Percentiles rank a stretch among this genome's conserved stretches.
Conservation (phyloP, 768 basidiomycete genomes). For the Obba rivulosa region DNA sequence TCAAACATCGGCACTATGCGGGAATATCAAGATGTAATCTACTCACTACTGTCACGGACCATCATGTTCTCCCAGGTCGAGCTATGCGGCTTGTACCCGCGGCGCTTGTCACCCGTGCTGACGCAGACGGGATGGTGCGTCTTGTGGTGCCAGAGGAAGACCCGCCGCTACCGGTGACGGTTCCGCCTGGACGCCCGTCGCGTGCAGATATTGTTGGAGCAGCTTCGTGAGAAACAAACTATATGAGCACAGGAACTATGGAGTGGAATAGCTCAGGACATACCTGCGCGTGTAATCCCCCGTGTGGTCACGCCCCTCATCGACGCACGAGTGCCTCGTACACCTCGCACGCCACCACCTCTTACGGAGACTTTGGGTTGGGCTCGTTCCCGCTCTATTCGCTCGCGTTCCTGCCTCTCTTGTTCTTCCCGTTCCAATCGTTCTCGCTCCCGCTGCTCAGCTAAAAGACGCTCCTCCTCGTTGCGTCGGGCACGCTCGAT, state of each 20-base stretch:
- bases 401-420: conserved; percentile 37
- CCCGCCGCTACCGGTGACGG: conserved; percentile 2
- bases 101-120: conserved; percentile 4
- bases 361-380: conserved; percentile 24
- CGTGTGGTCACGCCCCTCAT: conserved; percentile 33
- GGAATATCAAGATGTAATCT: too few species aligned
- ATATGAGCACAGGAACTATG: too few species aligned
- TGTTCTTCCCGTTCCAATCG: conserved; percentile 45
- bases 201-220: conserved; percentile 7
- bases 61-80: not conserved
- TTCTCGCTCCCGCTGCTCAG: conserved; percentile 37
- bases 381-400: conserved; percentile 40
- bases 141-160: not conserved
- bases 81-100: conserved; percentile 13
- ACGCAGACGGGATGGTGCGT: conserved; percentile 4
- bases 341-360: conserved; percentile 61
- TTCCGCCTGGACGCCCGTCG: conserved; percentile 1
- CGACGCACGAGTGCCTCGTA: conserved; percentile 67
- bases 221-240: not conserved
- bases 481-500: conserved; percentile 34
- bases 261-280: not conserved
- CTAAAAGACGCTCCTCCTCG: conserved; percentile 27
- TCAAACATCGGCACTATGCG: too few species aligned
- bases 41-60: too few species aligned
- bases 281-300: conserved; percentile 11